Conservation (phyloP, 495 filamentous ascomycete genomes). For the Immersiella caudata region DNA sequence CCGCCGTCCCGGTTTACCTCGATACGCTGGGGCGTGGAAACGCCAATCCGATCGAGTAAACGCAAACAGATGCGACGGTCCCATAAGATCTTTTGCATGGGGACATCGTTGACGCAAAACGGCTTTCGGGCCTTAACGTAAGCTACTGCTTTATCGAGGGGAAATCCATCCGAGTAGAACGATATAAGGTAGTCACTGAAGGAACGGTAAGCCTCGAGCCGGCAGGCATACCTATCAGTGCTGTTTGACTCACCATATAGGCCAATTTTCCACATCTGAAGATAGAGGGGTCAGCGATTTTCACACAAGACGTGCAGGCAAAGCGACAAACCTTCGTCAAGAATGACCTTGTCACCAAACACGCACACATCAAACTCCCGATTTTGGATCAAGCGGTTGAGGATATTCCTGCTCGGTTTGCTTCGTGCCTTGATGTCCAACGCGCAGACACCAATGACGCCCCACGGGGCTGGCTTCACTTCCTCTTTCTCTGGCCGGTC, state of each 20-base stretch:
- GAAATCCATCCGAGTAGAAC: conserved; percentile 97
- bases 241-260: conserved; percentile 54
- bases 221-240: not conserved
- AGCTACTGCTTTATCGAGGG: conserved; percentile 93
- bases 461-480: conserved; percentile 52
- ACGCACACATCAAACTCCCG: conserved; percentile 95
- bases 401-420: conserved; percentile 92
- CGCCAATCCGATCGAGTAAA: conserved; percentile 84
- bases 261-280: conserved; percentile 71
- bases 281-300: conserved; percentile 17
- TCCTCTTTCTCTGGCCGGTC: conserved; percentile 50
- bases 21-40: conserved; percentile 85
- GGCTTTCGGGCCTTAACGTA: conserved; percentile 91
- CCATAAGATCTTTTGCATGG: conserved; percentile 98
- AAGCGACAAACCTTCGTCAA: conserved; percentile 74
- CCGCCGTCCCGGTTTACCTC: conserved; percentile 95
- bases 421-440: conserved; percentile 94
- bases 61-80: conserved; percentile 86
- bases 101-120: conserved; percentile 95
- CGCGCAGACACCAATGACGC: conserved; percentile 88
- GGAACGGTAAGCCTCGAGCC: conserved; percentile 18
- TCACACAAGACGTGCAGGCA: conserved; percentile 9
- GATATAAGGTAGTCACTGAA: conserved; percentile 90
- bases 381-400: conserved; percentile 86
- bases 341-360: conserved; percentile 97